These are phyloP conservation scores for Suhomyces emberorum DNA, from an alignment of 805 yeast species.

Conservation along the genomic window DNA sequence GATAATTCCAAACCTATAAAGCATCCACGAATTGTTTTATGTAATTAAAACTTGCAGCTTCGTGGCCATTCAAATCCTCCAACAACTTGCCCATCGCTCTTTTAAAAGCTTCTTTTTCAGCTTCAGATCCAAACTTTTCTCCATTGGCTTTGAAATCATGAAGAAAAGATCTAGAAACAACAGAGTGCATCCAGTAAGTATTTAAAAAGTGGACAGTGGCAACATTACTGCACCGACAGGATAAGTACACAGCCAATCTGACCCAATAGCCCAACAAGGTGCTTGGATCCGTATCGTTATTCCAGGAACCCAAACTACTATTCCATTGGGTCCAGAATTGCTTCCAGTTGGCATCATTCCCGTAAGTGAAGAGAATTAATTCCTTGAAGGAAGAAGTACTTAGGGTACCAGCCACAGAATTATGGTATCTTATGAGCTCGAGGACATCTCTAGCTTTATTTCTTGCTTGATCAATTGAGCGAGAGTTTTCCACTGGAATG, in stretches of 20 bases:
- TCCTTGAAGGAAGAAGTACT: slow-evolving; percentile 26
- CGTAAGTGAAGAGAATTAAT: slow-evolving; percentile 33
- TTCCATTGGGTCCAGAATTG: slow-evolving; percentile 42
- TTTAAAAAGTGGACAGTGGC: slow-evolving; percentile 28
- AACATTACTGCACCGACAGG: slow-evolving; percentile 21
- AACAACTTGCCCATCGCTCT: slow-evolving; percentile 20
- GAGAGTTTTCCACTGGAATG: slow-evolving; percentile 2
- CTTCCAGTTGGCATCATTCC: slow-evolving; percentile 37
- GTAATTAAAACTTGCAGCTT: slow-evolving; percentile 44
- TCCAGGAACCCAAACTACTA: slow-evolving; percentile 11
- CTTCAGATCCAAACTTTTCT: slow-evolving; percentile 15
- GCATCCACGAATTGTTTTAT: slow-evolving; percentile 25
- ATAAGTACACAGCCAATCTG: slow-evolving; percentile 31
- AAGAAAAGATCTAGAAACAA: slow-evolving; percentile 23
- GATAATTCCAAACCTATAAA: no score
- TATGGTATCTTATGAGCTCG: slow-evolving; percentile 23
- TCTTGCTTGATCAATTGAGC: slow-evolving; percentile 15
- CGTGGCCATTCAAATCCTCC: slow-evolving; percentile 25
- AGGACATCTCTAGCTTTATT: slow-evolving; percentile 30
- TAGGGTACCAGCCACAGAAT: slow-evolving; percentile 7
- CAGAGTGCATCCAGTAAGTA: slow-evolving; percentile 26
- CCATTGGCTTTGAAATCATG: slow-evolving; percentile 16
- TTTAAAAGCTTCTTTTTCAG: slow-evolving; percentile 22
- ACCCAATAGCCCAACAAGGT: slow-evolving; percentile 23
- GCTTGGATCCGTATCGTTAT: neutral